Evolutionary conservation across 2,329 filamentous ascomycete species (phyloP).

Genomic region (Trichoderma harzianum): DNA sequence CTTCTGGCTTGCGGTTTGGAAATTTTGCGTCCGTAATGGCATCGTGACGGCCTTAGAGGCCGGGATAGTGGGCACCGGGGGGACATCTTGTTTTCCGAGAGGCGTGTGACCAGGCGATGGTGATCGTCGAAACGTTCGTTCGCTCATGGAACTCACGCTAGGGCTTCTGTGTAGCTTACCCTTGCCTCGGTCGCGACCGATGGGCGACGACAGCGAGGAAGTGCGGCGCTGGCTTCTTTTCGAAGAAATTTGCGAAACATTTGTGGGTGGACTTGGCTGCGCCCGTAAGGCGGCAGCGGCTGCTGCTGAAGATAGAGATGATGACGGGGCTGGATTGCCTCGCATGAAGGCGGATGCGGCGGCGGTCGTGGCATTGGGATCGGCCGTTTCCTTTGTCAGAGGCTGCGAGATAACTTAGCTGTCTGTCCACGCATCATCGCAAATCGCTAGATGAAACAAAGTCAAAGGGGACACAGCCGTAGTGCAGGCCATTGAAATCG

Average conservation of each 20-base stretch:
- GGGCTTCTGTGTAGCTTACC: conserved; percentile 58
- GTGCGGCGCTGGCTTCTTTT: conserved; percentile 76
- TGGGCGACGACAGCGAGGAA: conserved; percentile 67
- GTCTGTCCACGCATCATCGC: not conserved
- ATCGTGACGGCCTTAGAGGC: conserved; percentile 26
- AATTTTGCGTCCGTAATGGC: conserved; percentile 46
- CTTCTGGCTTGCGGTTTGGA: conserved; percentile 53
- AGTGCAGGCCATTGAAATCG: not conserved
- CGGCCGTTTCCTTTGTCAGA: conserved; percentile 60
- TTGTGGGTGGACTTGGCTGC: conserved; percentile 72
- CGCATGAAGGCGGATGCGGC: conserved; percentile 78
- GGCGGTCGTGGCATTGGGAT: conserved; percentile 72
- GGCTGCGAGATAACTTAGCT: conserved; percentile 44
- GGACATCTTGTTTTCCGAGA: conserved; percentile 47
- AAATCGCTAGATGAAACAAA: too few relatives aligned
- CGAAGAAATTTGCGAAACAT: conserved; percentile 79
- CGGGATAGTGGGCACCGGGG: conserved; percentile 75
- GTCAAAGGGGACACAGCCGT: too few relatives aligned
- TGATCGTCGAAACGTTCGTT: conserved; percentile 81
- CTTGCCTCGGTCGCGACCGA: conserved; percentile 43
- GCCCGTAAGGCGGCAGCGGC: conserved; percentile 81
- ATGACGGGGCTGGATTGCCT: conserved; percentile 59
- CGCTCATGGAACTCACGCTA: conserved; percentile 80
- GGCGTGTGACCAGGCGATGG: conserved; percentile 56
- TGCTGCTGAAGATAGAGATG: conserved; percentile 72